Evolutionary conservation across 345 rosid species (phyloP).

Genomic region (Lepidium didymum): DNA sequence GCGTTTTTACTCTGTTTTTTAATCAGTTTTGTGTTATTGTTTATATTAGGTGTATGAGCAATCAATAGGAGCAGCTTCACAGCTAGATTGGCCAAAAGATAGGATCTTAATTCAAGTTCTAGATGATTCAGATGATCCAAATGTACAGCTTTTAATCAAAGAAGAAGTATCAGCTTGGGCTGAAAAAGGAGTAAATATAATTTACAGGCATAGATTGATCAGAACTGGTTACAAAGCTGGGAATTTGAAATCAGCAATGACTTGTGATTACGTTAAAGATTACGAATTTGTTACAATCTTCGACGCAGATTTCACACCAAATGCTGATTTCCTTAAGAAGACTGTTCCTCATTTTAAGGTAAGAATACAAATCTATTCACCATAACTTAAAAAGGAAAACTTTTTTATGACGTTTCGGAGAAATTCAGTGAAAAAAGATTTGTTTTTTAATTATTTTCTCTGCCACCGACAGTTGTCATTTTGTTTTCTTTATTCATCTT

Average conservation of each 20-base stretch:
- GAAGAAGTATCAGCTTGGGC: slow-evolving; percentile 73
- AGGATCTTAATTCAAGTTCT: slow-evolving; percentile 76
- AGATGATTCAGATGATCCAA: slow-evolving; percentile 71
- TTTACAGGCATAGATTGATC: slow-evolving; percentile 76
- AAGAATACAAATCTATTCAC: not conserved
- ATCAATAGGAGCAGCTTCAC: slow-evolving; percentile 73
- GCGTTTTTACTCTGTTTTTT: not conserved
- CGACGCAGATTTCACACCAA: slow-evolving; percentile 87
- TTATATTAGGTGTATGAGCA: slow-evolving; percentile 60
- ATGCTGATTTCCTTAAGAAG: slow-evolving; percentile 68
- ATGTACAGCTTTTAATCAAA: slow-evolving; percentile 56
- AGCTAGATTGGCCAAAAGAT: slow-evolving; percentile 87
- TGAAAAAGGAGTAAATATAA: slow-evolving; percentile 65
- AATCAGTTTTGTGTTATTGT: not conserved
- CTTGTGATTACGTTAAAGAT: slow-evolving; percentile 71
- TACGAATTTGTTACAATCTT: slow-evolving; percentile 73
- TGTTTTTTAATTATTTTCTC: not conserved
- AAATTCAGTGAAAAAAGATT: slow-evolving; percentile 2
- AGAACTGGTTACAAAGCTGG: slow-evolving; percentile 95
- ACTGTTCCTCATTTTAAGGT: slow-evolving; percentile 86
- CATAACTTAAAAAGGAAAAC: not conserved
- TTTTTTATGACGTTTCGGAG: not conserved
- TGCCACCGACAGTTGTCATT: slow-evolving; percentile 25
- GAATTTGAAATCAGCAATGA: slow-evolving; percentile 84
- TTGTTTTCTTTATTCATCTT: not conserved